Evolutionary conservation across 2,329 filamentous ascomycete genomes (phyloP).

Genomic region (Mycosphaerella sp.): DNA sequence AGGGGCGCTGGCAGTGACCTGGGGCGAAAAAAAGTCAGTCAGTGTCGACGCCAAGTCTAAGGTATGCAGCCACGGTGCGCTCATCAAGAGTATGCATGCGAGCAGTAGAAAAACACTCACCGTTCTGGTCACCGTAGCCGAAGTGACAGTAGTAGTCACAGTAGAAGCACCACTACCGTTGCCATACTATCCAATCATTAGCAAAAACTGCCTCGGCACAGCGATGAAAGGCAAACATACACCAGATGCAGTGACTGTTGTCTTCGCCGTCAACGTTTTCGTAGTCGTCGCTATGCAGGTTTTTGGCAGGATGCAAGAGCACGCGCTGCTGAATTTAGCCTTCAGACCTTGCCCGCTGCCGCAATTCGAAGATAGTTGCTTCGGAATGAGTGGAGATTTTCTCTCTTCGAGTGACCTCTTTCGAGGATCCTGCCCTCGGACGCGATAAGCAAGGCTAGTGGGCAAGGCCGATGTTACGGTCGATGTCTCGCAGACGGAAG

Average conservation of each 20-base stretch:
- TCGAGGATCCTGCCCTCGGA: neutral
- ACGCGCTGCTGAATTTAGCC: slow-evolving; percentile 7
- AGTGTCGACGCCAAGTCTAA: neutral
- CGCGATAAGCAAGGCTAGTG: neutral
- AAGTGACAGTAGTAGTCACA: neutral
- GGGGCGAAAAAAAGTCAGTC: neutral
- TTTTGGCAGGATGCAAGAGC: slow-evolving; percentile 4
- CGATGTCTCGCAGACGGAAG: neutral
- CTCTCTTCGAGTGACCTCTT: neutral
- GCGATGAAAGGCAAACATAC: neutral
- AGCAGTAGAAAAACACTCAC: neutral
- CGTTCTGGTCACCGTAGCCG: neutral
- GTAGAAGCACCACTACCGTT: neutral
- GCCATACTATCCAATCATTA: neutral
- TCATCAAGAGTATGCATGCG: too few relatives aligned
- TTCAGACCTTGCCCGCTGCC: neutral
- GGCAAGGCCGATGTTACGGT: neutral
- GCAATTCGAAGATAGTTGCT: neutral
- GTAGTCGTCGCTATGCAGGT: neutral
- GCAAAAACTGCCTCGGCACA: neutral
- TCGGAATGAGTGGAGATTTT: neutral
- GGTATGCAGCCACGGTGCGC: too few relatives aligned
- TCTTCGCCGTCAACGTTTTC: neutral
- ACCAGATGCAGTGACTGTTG: neutral
- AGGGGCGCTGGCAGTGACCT: neutral